Evolutionary conservation across 2,329 filamentous ascomycete genomes (phyloP).

Genomic region (Pseudogymnoascus sp.): DNA sequence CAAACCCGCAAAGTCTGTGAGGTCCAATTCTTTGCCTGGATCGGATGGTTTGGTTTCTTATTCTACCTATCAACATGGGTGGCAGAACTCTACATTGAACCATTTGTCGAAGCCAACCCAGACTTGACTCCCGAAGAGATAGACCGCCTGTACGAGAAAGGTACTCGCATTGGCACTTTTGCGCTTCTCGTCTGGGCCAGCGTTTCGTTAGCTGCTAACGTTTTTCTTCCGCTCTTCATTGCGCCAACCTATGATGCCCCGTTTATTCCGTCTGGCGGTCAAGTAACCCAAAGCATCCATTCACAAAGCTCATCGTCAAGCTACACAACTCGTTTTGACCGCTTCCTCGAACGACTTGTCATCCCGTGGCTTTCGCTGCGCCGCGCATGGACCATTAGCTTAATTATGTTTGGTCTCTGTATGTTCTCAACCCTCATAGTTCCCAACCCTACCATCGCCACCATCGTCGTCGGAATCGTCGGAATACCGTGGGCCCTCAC

Average conservation of each 20-base stretch:
- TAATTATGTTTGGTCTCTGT: constrained; percentile 71
- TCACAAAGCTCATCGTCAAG: constrained; percentile 20
- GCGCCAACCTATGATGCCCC: constrained; percentile 60
- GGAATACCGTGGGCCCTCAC: constrained; percentile 90
- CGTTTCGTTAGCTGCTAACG: constrained; percentile 71
- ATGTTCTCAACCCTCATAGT: constrained; percentile 83
- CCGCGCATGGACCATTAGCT: constrained; percentile 75
- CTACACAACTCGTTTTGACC: constrained; percentile 27
- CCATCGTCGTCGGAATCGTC: constrained; percentile 67
- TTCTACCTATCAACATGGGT: constrained; percentile 95
- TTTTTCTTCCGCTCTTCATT: constrained; percentile 78
- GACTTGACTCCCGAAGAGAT: constrained; percentile 69
- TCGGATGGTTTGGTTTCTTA: constrained; percentile 90
- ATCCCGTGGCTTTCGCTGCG: constrained; percentile 81
- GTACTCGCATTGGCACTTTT: constrained; percentile 79
- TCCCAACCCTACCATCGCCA: constrained; percentile 60
- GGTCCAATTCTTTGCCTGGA: constrained; percentile 81
- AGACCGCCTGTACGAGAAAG: constrained; percentile 71
- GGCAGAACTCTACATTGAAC: constrained; percentile 84
- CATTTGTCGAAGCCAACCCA: constrained; percentile 66
- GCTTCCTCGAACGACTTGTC: constrained; percentile 50
- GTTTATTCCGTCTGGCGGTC: constrained; percentile 28
- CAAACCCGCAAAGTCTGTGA: constrained; percentile 76
- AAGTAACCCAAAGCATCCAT: constrained; percentile 24
- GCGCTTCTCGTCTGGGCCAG: constrained; percentile 83